A percentile compares a stretch with the other conserved stretches of the same genome.
Evolutionary conservation across 805 yeast species (phyloP).

Genomic region (Cyberlindnera sargentensis): DNA sequence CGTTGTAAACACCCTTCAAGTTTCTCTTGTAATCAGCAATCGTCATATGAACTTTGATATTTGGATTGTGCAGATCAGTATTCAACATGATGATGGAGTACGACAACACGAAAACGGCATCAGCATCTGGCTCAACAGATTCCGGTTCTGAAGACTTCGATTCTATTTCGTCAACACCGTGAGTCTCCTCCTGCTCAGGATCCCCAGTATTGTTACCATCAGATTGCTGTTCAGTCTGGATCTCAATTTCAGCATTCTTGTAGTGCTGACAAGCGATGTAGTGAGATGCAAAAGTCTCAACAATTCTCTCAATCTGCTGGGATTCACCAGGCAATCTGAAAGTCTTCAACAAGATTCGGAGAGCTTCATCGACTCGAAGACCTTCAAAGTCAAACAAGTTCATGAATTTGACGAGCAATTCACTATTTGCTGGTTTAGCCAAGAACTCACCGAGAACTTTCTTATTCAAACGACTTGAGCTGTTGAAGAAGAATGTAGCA

Average conservation of each 20-base stretch:
- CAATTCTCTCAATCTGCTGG: slow-evolving; percentile 89
- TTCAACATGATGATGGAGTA: slow-evolving; percentile 92
- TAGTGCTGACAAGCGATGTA: slow-evolving; percentile 61
- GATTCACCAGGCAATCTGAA: slow-evolving; percentile 97
- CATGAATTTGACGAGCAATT: slow-evolving; percentile 58
- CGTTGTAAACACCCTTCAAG: slow-evolving; percentile 71
- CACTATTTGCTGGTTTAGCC: slow-evolving; percentile 64
- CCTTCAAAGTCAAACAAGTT: slow-evolving; percentile 65
- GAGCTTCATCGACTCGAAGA: slow-evolving; percentile 87
- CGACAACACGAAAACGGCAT: slow-evolving; percentile 82
- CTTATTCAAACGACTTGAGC: slow-evolving; percentile 80
- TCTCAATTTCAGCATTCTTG: slow-evolving; percentile 18
- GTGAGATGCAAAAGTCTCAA: slow-evolving; percentile 78
- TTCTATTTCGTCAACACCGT: no score
- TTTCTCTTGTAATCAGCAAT: slow-evolving; percentile 75
- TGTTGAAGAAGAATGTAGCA: slow-evolving; percentile 69
- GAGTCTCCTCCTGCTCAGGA: slow-evolving; percentile 12
- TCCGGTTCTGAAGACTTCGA: slow-evolving; percentile 23
- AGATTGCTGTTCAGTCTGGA: background rate
- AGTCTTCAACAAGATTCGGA: slow-evolving; percentile 70
- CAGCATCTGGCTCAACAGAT: slow-evolving; percentile 67
- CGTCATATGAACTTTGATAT: slow-evolving; percentile 87
- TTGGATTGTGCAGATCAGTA: slow-evolving; percentile 90
- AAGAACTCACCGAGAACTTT: slow-evolving; percentile 80
- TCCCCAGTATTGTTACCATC: slow-evolving; percentile 12